A percentile compares a stretch with the other conserved stretches of the same genome.
Conservation (phyloP, 139 green algal species). For the Chlorella ohadii region DNA sequence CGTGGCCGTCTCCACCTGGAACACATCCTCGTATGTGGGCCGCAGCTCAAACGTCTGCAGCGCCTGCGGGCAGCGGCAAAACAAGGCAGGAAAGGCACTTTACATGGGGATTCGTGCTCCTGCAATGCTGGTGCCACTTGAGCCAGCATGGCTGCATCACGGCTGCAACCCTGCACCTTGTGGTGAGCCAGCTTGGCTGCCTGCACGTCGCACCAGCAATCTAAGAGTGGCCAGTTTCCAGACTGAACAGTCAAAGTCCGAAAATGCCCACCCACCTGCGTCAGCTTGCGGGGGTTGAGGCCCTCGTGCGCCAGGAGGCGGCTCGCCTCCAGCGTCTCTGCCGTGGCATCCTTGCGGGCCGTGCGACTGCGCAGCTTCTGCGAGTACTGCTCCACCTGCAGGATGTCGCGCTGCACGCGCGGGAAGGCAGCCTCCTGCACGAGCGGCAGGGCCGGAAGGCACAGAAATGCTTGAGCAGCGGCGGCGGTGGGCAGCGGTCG, state of each 20-base stretch:
- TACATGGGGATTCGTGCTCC: too few species aligned
- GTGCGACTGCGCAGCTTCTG: conserved; percentile 63
- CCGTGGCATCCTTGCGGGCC: conserved; percentile 57
- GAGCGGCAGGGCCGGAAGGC: background rate
- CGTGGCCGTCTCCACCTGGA: conserved; percentile 71
- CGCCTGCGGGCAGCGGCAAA: conserved; percentile 29
- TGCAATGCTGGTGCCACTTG: too few species aligned
- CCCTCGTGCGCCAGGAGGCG: conserved; percentile 83
- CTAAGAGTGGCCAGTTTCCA: too few species aligned
- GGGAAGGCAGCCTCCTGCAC: conserved; percentile 78
- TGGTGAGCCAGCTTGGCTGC: too few species aligned
- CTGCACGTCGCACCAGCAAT: too few species aligned
- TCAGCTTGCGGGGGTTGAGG: conserved; percentile 75
- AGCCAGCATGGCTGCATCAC: too few species aligned
- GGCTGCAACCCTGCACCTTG: too few species aligned
- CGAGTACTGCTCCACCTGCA: conserved; percentile 78
- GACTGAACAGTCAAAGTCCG: too few species aligned
- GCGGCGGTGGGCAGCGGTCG: too few species aligned
- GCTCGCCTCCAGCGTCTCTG: conserved; percentile 73
- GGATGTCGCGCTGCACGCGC: conserved; percentile 75
- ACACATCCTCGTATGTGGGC: conserved; percentile 84
- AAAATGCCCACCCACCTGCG: conserved; percentile 33
- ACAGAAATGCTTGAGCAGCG: too few species aligned
- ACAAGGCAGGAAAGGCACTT: too few species aligned
- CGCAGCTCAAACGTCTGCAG: conserved; percentile 79